These are phyloP conservation scores for Aspergillus ibericus DNA, from an alignment of 2,329 filamentous ascomycete genomes.

Conservation along the genomic window DNA sequence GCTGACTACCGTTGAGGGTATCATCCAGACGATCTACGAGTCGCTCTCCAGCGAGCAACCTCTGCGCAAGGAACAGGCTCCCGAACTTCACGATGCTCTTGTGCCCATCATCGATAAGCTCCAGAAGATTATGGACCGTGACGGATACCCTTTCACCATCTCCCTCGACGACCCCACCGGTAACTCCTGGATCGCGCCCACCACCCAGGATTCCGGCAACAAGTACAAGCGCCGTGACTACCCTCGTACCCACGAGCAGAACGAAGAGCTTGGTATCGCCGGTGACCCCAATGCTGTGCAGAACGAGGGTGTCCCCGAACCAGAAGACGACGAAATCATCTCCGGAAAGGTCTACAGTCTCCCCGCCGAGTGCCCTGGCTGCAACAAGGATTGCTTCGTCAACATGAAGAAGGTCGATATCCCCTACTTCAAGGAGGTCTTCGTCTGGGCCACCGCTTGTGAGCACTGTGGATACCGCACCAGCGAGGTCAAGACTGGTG, in stretches of 20 bases:
- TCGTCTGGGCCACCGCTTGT: constrained; percentile 92
- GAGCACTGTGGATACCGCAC: constrained; percentile 89
- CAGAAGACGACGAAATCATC: constrained; percentile 75
- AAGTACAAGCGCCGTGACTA: constrained; percentile 91
- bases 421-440: constrained; percentile 95
- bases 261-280: constrained; percentile 76
- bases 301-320: constrained; percentile 47
- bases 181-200: constrained; percentile 94
- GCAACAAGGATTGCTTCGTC: constrained; percentile 79
- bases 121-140: constrained; percentile 73
- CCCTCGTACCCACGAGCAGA: constrained; percentile 78
- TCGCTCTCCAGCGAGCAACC: constrained; percentile 81
- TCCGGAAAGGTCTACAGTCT: constrained; percentile 93
- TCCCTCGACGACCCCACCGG: constrained; percentile 87
- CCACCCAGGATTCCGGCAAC: constrained; percentile 70
- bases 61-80: constrained; percentile 72
- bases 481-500: constrained; percentile 97
- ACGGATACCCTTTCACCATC: constrained; percentile 82
- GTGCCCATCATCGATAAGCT: constrained; percentile 72
- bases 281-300: constrained; percentile 40
- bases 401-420: constrained; percentile 99
- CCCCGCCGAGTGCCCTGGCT: constrained; percentile 87
- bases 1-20: constrained; percentile 89
- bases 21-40: constrained; percentile 73
- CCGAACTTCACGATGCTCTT: constrained; percentile 77